Percentiles rank a stretch among this genome's conserved stretches.
These are phyloP conservation scores for Colletotrichum graminicola DNA, from an alignment of 2,329 filamentous ascomycete genomes.

Conservation along the genomic window DNA sequence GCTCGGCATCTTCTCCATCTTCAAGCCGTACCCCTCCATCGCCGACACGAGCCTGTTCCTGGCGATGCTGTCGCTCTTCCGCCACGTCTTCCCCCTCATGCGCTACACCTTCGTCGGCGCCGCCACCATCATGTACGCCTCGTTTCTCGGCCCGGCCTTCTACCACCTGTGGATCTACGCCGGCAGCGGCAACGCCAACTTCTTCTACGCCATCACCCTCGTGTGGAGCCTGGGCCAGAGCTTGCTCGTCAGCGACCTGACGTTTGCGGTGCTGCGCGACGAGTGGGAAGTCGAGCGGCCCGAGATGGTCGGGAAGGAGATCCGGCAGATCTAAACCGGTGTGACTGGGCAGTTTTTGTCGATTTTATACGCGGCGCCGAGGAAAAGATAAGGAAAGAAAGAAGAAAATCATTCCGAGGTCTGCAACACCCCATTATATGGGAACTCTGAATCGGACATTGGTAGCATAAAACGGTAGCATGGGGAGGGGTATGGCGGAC, in stretches of 20 bases:
- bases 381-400: not conserved
- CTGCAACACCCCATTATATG: not conserved
- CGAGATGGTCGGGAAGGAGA: conserved; percentile 89
- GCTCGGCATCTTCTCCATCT: conserved; percentile 90
- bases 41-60: conserved; percentile 90
- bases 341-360: conserved; percentile 39
- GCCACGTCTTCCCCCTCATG: conserved; percentile 93
- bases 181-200: conserved; percentile 97
- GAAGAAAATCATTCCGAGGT: not conserved
- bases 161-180: conserved; percentile 99
- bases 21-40: conserved; percentile 96
- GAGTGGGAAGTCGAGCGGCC: conserved; percentile 95
- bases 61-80: conserved; percentile 83
- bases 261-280: conserved; percentile 90
- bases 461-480: conserved; percentile 13
- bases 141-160: conserved; percentile 91
- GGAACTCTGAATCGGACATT: not conserved
- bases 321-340: conserved; percentile 78
- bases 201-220: conserved; percentile 99
- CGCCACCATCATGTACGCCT: conserved; percentile 86
- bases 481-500: not conserved
- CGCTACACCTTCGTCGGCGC: conserved; percentile 91
- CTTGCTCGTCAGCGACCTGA: conserved; percentile 85
- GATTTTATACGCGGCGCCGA: not conserved
- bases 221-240: conserved; percentile 95